Base-by-base conservation (phyloP, 2,329 filamentous ascomycete species). In the Hypoxylon sp. region DNA sequence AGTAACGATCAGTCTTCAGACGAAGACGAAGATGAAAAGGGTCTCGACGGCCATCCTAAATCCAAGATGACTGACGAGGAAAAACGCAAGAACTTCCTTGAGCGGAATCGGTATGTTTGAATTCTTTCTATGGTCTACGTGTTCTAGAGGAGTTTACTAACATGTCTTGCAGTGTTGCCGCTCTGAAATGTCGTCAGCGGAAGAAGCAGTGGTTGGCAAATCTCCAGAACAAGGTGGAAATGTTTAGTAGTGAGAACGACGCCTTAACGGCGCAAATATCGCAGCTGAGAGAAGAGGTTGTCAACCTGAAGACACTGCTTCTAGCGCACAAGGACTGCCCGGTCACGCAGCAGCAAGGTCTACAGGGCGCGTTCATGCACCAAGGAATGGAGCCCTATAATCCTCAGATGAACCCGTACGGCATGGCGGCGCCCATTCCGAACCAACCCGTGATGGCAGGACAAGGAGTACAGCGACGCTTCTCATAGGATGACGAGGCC, bases 141-240 rank as follows among this genome's bases (percentile, higher is more conserved):
- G 2, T 8, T 48, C 3, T 1, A 11, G 2, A 18, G 18, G 6
- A 6, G 5, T 3, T 55, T 56, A 17, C 66, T 75, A 69, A 74
- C 57, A 20, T 26, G 4, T 35, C 11, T 9, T 10, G n/a, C 64
- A 97, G 95, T 72, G 92, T 99, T 64, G 95, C 95, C 62, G 95
- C 95, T 2, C 81, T 99, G 58, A 99, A 99, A 73, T 99, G 95
- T 76, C 89, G 95, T 60, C 95, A 99, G 75, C 87, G 95, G 17
- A 99, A 99, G 83, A 99, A 99, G 83, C 95, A 98, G 73, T 99
- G 95, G 95, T 84, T 98, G 55, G 90, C 91, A 26, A 98, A 97
- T 67, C 83, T 99, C 1, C 95, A 99, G 74, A 86, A 86, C 53
- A 98, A 98, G 75, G 94, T 98, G 13, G 95, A 99, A 74, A 83